phyloP scores from a whole-genome alignment of 2,329 filamentous ascomycete genomes.

The Aureobasidium sp. region DNA sequence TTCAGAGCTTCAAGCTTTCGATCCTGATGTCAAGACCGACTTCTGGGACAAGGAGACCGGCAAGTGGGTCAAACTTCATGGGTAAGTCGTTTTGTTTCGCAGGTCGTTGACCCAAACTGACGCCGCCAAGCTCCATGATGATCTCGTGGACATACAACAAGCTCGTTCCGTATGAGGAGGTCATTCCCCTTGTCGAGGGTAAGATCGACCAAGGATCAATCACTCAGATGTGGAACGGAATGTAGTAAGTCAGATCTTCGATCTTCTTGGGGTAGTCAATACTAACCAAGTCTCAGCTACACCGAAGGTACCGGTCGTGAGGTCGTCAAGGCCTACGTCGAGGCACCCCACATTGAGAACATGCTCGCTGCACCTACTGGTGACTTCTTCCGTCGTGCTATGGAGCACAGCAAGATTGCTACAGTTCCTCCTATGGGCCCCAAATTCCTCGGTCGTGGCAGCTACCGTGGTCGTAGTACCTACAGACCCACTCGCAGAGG shows the following conservation, averaged over 20 bases:
- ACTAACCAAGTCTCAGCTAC: conserved; percentile 5
- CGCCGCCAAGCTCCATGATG: neutral
- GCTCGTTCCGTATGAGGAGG: conserved; percentile 10
- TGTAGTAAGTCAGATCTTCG: conserved; percentile 4
- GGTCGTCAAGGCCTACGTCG: conserved; percentile 10
- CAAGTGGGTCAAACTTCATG: neutral
- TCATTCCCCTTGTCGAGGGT: neutral
- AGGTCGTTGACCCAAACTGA: neutral
- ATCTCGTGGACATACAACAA: conserved; percentile 10
- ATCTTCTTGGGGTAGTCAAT: neutral
- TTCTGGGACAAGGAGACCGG: conserved; percentile 4
- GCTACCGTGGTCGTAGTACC: neutral
- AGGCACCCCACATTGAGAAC: conserved; percentile 13
- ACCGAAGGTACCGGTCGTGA: conserved; percentile 8
- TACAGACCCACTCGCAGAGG: neutral
- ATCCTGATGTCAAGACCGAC: neutral
- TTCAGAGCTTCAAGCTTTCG: conserved; percentile 7
- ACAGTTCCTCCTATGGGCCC: neutral
- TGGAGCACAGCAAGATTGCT: neutral
- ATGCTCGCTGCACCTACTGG: conserved; percentile 1
- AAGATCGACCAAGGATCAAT: neutral
- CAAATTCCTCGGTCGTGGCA: neutral
- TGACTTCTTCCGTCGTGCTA: conserved; percentile 3
- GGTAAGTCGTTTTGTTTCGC: neutral
- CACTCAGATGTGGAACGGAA: conserved; percentile 18